Conservation (phyloP, 2,329 filamentous ascomycete species). For the Microcyclosporella mali region DNA sequence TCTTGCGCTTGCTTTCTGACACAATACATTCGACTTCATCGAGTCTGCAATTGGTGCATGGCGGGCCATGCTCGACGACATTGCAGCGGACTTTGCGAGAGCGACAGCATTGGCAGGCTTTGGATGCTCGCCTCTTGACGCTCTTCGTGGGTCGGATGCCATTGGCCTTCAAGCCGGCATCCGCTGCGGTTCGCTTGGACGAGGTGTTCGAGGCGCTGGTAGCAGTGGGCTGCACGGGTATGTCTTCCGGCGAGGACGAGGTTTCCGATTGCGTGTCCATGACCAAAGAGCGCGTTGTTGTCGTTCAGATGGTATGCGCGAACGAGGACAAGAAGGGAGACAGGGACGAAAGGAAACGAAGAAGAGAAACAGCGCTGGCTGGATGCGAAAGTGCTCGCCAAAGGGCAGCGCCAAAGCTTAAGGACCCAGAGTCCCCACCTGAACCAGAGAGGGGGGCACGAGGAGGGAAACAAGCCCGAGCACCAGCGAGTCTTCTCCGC, state of each 20-base stretch:
- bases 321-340: no score
- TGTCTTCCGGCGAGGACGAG: conserved; percentile 27
- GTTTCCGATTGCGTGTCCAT: conserved; percentile 24
- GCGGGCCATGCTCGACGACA: conserved; percentile 77
- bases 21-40: conserved; percentile 68
- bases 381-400: conserved; percentile 6
- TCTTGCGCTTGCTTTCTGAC: conserved; percentile 72
- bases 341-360: background rate
- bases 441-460: conserved; percentile 18
- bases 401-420: conserved; percentile 16
- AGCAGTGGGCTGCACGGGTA: conserved; percentile 12
- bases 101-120: conserved; percentile 83
- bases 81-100: conserved; percentile 89
- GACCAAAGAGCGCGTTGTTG: conserved; percentile 20
- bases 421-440: conserved; percentile 7
- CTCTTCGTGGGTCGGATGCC: conserved; percentile 46
- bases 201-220: conserved; percentile 11
- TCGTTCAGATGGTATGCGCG: background rate
- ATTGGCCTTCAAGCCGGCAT: conserved; percentile 49
- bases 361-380: conserved; percentile 11
- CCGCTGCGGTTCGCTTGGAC: conserved; percentile 51
- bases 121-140: conserved; percentile 79
- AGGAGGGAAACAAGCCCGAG: conserved; percentile 14
- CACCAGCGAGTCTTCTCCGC: conserved; percentile 20
- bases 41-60: conserved; percentile 80